Base-by-base conservation (phyloP, 2,329 filamentous ascomycete genomes). In the Ophidiomyces ophidiicola region DNA sequence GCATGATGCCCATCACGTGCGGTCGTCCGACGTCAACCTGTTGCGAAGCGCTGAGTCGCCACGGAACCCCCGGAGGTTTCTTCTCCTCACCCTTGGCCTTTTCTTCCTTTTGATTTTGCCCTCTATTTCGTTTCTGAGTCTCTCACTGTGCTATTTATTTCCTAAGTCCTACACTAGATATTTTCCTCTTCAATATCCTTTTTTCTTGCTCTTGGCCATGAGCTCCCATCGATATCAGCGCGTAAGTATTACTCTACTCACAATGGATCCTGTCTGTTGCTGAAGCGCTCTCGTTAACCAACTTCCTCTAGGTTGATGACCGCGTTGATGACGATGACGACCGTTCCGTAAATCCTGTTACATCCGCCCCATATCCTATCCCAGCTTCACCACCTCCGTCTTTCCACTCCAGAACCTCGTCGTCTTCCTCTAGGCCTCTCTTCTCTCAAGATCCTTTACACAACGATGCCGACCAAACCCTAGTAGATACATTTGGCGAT, bases 401-500 rank as follows among this genome's bases (percentile, higher is more conserved):
- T 1, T 96, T 94, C 62, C 84, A 78, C 58, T 94, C 87, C 32
- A 76, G 82, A 56, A 71, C 80, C 21, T 85, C 85, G 1, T 87
- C 82, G 24, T 72, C 71, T 21, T 60, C 67, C 14, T 66, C 68
- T 32, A 63, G 66, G 45, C 69, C 67, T 39, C 63, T 63, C 64
- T 69, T 68, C 59, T 66, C 69, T 36, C 60, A 69, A 43, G 68
- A 72, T 48, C 66, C 68, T 26, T 59, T 66, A 41, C 55, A 59
- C 39, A 64, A 61, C 49, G 67, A 74, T 43, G 80, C 85, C 44
- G 78, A 94, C 52, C 71, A 81, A 45, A 80, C 83, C n/a, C 72
- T 98, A 10, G 84, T 83, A 50, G 88, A 96, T 57, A 86, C 90
- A 1, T 98, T 98, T 59, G 88, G 85, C 56, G 76, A 81, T 53